Percentiles rank a stretch among this genome's conserved stretches.
Conservation (phyloP, 2,329 filamentous ascomycete genomes). For the Penicillium nordicum region DNA sequence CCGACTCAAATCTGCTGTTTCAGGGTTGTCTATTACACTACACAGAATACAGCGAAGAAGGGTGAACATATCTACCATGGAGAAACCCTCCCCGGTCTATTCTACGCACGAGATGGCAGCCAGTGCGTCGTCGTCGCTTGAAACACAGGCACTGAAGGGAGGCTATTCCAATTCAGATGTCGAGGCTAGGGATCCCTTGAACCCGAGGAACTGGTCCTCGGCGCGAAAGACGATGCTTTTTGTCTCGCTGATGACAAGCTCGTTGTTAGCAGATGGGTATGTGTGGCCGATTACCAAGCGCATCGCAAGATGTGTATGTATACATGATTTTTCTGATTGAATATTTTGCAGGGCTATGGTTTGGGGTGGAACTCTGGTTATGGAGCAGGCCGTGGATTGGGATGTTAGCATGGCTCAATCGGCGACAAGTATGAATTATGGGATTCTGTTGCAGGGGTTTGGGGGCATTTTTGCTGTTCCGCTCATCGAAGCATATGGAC, state of each 20-base stretch:
- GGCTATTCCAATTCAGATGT: neutral
- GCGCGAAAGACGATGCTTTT: constrained; percentile 33
- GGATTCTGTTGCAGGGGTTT: constrained; percentile 39
- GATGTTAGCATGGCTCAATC: constrained; percentile 31
- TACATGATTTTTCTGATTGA: neutral
- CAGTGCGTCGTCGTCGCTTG: constrained; percentile 11
- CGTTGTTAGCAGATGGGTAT: constrained; percentile 36
- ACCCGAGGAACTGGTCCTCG: constrained; percentile 31
- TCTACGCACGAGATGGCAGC: constrained; percentile 7
- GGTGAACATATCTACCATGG: constrained; percentile 6
- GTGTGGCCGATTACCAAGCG: neutral
- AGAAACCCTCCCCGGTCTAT: constrained; percentile 8
- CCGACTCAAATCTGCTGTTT: neutral
- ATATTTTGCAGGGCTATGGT: constrained; percentile 33
- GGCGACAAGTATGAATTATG: constrained; percentile 41
- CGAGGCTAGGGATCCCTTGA: constrained; percentile 14
- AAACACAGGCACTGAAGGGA: constrained; percentile 5
- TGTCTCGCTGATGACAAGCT: constrained; percentile 35
- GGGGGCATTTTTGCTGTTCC: constrained; percentile 40
- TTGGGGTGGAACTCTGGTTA: constrained; percentile 41
- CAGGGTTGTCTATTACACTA: neutral
- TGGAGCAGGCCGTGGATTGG: constrained; percentile 39
- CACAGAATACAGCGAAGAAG: neutral
- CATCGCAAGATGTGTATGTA: neutral
- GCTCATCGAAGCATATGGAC: constrained; percentile 40